Base-by-base conservation (phyloP, 2,329 filamentous ascomycete species). In the Fusarium praegraminearum region DNA sequence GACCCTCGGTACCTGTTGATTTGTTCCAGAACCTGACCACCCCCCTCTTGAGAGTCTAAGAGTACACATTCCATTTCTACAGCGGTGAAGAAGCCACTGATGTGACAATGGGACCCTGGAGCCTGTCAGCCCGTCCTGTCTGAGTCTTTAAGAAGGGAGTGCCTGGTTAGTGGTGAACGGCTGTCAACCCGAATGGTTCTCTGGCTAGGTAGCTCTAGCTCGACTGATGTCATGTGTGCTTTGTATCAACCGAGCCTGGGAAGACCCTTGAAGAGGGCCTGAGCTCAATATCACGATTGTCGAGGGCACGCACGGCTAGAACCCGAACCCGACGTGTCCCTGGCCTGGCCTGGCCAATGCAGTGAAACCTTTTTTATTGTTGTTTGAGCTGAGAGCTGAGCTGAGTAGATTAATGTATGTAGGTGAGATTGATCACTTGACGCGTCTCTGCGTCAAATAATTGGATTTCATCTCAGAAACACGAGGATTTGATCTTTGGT, bases 221-320 rank as follows among this genome's bases (percentile, higher is more conserved):
- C 33, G 47, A 38, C 50, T 71, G 62, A 72, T 72, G 66, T 72
- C 69, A 72, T 72, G 69, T 72, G 57, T 33, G 36, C 54, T 38
- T 20, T 72, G 54, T 33, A 40, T 57, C 38, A 24, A 63, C 46
- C 49, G n/a, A 62, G 57, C 53, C 36, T 54, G 33, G 52, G 46
- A 36, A 50, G 50, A 62, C 51, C 54, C 65, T 66, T 52, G 49
- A 30, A 15, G 24, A 49, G 58, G 41, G 36, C 28, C 61, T 57
- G 50, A 64, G 61, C 57, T 46, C 35, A 47, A 35, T 28, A 36
- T 18, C 44, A 50, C 20, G 49, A 52, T 52, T 52, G 36, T 36
- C 49, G 49, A 40, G 57, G 52, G 51, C 55, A 30, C 61, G 51
- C 55, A 30, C 61, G 40, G 38, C 57, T 40, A 22, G 24, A 24